These are phyloP conservation scores for Tanacetum coccineum DNA, from an alignment of 129 eudicot genomes.

Conservation along the genomic window DNA sequence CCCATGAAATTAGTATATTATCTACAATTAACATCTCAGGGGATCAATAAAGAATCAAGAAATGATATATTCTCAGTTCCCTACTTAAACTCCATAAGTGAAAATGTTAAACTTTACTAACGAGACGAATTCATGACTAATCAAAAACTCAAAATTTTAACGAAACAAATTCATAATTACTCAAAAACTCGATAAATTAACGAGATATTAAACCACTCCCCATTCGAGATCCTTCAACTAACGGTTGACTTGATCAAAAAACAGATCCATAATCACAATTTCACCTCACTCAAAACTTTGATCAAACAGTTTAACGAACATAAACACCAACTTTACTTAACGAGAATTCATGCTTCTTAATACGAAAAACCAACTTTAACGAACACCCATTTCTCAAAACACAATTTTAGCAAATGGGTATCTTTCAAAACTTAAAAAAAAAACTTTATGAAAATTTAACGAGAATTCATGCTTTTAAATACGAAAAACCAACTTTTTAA, in stretches of 20 bases:
- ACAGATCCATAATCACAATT: slow-evolving; percentile 45
- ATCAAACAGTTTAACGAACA: slow-evolving; percentile 20
- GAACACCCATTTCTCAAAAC: slow-evolving; percentile 46
- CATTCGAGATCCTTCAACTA: slow-evolving; percentile 49
- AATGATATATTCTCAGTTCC: background rate
- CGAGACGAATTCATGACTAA: slow-evolving; percentile 29
- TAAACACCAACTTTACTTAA: too few relatives aligned
- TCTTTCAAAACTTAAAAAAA: slow-evolving; percentile 18
- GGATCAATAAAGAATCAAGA: slow-evolving; percentile 33
- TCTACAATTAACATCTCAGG: slow-evolving; percentile 36
- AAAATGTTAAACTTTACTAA: slow-evolving; percentile 10
- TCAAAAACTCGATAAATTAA: slow-evolving; percentile 5
- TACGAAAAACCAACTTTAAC: slow-evolving; percentile 30
- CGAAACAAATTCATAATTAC: slow-evolving; percentile 31
- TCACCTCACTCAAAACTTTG: slow-evolving; percentile 25
- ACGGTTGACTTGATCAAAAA: slow-evolving; percentile 34
- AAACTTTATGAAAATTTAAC: slow-evolving; percentile 13
- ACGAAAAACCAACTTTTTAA: background rate
- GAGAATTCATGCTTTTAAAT: slow-evolving; percentile 12
- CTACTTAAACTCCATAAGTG: slow-evolving; percentile 52
- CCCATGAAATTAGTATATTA: slow-evolving; percentile 33
- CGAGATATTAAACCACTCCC: slow-evolving; percentile 25
- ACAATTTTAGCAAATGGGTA: slow-evolving; percentile 35
- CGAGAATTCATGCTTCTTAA: too few relatives aligned
- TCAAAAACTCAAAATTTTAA: slow-evolving; percentile 15